phyloP scores from a whole-genome alignment of 352 stramenopile genomes.

The Phytophthora colocasiae region DNA sequence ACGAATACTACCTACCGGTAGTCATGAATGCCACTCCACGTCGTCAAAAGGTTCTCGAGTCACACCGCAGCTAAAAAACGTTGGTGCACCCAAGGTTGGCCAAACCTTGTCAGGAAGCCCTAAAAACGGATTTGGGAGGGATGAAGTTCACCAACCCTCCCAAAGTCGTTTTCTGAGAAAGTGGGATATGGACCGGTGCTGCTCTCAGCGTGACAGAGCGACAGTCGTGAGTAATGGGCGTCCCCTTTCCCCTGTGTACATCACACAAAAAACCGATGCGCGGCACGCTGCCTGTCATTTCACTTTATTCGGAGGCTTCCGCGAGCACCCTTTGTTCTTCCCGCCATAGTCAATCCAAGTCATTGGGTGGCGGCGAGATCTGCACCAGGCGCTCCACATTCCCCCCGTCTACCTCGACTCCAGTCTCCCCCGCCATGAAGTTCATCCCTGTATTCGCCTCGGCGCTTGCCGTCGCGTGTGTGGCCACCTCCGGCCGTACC shows the following conservation, averaged over 20 bases:
- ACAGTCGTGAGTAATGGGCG: constrained; percentile 28
- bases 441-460: constrained; percentile 35
- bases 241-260: constrained; percentile 5
- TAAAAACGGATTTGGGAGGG: too few relatives aligned
- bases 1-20: neutral
- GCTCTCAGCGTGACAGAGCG: constrained; percentile 6
- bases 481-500: constrained; percentile 19
- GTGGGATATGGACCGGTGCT: constrained; percentile 6
- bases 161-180: constrained; percentile 5
- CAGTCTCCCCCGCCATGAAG: constrained; percentile 38
- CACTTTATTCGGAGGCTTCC: constrained; percentile 46
- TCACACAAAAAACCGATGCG: constrained; percentile 10
- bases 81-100: too few relatives aligned
- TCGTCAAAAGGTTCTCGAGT: too few relatives aligned
- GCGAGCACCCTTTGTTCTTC: constrained; percentile 14
- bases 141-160: too few relatives aligned
- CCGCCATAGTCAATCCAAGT: constrained; percentile 17
- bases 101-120: too few relatives aligned
- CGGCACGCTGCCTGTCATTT: constrained; percentile 16
- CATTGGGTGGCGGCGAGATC: constrained; percentile 14
- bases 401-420: constrained; percentile 31
- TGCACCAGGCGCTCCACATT: constrained; percentile 10
- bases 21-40: too few relatives aligned
- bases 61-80: too few relatives aligned
- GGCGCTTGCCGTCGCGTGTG: constrained; percentile 30